Conservation (phyloP, 2,329 filamentous ascomycete genomes). For the Colletotrichum sojae region DNA sequence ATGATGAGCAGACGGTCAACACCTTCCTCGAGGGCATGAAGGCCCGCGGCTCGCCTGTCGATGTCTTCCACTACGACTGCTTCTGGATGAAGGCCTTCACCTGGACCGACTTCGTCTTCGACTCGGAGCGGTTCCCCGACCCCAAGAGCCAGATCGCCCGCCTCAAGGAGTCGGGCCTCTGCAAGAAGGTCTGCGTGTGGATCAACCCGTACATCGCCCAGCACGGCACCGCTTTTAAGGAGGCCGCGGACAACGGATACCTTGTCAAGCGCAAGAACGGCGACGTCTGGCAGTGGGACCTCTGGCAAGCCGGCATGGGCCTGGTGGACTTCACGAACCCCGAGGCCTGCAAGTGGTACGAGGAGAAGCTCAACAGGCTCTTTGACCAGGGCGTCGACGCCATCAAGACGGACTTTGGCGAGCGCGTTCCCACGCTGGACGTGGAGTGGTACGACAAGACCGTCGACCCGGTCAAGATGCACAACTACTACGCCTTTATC, state of each 20-base stretch:
- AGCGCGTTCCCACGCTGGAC: slow-evolving; percentile 76
- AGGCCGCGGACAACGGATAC: slow-evolving; percentile 76
- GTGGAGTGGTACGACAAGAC: slow-evolving; percentile 74
- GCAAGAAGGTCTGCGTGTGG: slow-evolving; percentile 79
- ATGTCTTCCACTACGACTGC: slow-evolving; percentile 83
- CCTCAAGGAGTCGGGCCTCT: slow-evolving; percentile 73
- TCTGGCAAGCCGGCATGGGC: slow-evolving; percentile 85
- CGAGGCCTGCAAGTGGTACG: slow-evolving; percentile 76
- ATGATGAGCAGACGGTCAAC: slow-evolving; percentile 78
- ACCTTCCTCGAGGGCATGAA: slow-evolving; percentile 79
- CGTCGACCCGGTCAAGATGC: slow-evolving; percentile 76
- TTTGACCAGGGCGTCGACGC: slow-evolving; percentile 79
- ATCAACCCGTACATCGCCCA: slow-evolving; percentile 83
- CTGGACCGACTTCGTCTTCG: slow-evolving; percentile 83
- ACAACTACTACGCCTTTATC: slow-evolving; percentile 82
- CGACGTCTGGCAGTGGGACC: slow-evolving; percentile 81
- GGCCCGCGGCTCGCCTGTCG: slow-evolving; percentile 73
- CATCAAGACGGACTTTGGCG: slow-evolving; percentile 84
- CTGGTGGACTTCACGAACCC: slow-evolving; percentile 83
- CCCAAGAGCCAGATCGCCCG: slow-evolving; percentile 74
- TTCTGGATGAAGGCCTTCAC: slow-evolving; percentile 84
- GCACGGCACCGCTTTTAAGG: slow-evolving; percentile 75
- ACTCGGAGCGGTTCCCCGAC: slow-evolving; percentile 77
- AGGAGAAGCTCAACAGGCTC: slow-evolving; percentile 71
- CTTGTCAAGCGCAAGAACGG: slow-evolving; percentile 78